Evolutionary conservation across 108 stramenopile species (phyloP).

Genomic region (Pelagomonas calceolata): DNA sequence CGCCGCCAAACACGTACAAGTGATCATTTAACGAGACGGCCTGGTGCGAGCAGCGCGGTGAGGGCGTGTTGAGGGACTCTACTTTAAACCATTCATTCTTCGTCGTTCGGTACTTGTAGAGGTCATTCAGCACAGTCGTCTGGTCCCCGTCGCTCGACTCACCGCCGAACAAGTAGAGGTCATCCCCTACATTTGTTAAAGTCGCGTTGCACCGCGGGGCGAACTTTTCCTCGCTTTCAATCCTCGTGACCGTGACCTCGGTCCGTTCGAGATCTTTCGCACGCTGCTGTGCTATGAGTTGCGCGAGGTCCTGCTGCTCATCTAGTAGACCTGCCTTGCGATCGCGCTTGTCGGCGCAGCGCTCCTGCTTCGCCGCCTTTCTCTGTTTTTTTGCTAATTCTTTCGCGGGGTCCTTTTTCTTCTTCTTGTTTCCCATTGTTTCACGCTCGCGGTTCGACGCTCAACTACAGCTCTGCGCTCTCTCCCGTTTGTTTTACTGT

Average conservation of each 20-base stretch:
- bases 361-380: not conserved
- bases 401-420: not conserved
- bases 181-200: conserved; percentile 33
- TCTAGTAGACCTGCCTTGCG: not conserved
- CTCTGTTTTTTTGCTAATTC: not conserved
- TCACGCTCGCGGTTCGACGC: too few relatives aligned
- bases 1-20: conserved; percentile 45
- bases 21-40: conserved; percentile 31
- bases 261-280: conserved; percentile 3
- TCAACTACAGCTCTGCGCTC: too few relatives aligned
- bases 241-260: conserved; percentile 15
- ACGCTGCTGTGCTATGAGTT: conserved; percentile 11
- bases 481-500: too few relatives aligned
- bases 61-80: conserved; percentile 41
- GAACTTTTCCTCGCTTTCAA: not conserved
- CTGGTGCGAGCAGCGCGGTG: conserved; percentile 45
- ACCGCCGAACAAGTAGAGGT: conserved; percentile 45
- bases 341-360: not conserved
- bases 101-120: conserved; percentile 29
- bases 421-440: not conserved
- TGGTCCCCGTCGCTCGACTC: conserved; percentile 41
- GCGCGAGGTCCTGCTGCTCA: conserved; percentile 1
- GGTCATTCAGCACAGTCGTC: conserved; percentile 42
- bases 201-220: conserved; percentile 29
- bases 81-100: conserved; percentile 39